Evolutionary conservation across 176 grass and related monocot genomes (phyloP).

Genomic region (Hsuehochloa calcarea): DNA sequence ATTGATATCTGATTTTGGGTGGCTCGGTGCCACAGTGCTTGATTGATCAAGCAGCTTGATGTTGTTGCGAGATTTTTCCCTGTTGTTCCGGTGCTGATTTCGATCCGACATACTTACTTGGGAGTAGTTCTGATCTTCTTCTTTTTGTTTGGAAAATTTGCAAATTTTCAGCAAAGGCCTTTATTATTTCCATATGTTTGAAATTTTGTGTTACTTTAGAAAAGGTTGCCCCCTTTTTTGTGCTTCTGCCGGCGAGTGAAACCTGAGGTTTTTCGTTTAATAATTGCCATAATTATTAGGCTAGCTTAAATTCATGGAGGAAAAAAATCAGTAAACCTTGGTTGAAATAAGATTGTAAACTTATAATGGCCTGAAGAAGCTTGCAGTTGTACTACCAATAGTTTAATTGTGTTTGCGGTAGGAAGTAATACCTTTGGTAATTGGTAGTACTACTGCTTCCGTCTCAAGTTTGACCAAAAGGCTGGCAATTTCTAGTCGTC

Average conservation of each 20-base stretch:
- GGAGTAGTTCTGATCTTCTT: background rate
- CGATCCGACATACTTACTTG: background rate
- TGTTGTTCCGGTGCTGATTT: background rate
- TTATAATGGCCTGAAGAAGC: background rate
- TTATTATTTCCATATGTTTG: background rate
- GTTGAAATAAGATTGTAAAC: background rate
- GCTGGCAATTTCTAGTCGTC: background rate
- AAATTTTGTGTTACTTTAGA: background rate
- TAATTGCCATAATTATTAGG: background rate
- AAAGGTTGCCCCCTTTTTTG: conserved; percentile 6
- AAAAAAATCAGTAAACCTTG: background rate
- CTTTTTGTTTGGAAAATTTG: background rate
- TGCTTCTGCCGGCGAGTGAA: background rate
- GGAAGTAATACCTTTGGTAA: background rate
- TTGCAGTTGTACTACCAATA: background rate
- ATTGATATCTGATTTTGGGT: background rate
- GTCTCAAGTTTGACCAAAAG: background rate
- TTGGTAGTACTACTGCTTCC: background rate
- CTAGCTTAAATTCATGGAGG: background rate
- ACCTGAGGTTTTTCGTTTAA: background rate
- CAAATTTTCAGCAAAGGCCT: background rate
- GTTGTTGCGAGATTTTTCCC: background rate
- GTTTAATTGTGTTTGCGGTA: background rate
- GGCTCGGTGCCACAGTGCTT: background rate
- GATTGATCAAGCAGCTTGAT: background rate